phyloP scores from a whole-genome alignment of 345 rosid genomes.

The Adansonia digitata region DNA sequence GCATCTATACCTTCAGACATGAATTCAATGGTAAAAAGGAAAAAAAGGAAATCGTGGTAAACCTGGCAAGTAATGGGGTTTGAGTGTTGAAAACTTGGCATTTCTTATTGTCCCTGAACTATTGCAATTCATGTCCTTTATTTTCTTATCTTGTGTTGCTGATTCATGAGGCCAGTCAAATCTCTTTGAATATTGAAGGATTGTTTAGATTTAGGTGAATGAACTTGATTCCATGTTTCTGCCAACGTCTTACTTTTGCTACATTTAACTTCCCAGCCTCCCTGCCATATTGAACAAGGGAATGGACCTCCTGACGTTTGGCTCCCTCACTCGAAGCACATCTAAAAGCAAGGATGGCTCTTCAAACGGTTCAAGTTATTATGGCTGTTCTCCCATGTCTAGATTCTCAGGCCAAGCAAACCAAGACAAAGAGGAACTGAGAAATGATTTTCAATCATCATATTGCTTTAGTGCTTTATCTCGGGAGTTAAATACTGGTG shows the following conservation, averaged over 20 bases:
- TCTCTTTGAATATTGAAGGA: neutral
- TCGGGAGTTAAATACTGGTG: constrained; percentile 21
- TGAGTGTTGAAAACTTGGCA: neutral
- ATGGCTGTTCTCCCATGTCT: constrained; percentile 38
- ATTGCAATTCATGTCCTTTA: neutral
- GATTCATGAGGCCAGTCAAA: neutral
- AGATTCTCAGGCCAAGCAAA: constrained; percentile 39
- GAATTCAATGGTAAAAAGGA: neutral
- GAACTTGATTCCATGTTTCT: neutral
- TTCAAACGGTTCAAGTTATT: constrained; percentile 22
- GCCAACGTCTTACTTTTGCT: constrained; percentile 2
- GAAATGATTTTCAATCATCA: constrained; percentile 16
- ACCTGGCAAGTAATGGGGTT: neutral
- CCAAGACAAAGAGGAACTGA: constrained; percentile 25
- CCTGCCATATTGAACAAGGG: constrained; percentile 47
- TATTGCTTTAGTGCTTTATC: constrained; percentile 30
- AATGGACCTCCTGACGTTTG: constrained; percentile 53
- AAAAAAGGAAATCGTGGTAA: no score
- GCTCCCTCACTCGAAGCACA: constrained; percentile 32
- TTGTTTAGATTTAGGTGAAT: neutral
- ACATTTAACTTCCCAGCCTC: constrained; percentile 41
- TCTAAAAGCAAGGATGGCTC: constrained; percentile 35
- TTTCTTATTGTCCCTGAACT: neutral
- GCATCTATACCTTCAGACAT: neutral
- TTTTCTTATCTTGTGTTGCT: neutral